These are phyloP conservation scores for Iberis pinnata DNA, from an alignment of 345 rosid species.

Conservation along the genomic window DNA sequence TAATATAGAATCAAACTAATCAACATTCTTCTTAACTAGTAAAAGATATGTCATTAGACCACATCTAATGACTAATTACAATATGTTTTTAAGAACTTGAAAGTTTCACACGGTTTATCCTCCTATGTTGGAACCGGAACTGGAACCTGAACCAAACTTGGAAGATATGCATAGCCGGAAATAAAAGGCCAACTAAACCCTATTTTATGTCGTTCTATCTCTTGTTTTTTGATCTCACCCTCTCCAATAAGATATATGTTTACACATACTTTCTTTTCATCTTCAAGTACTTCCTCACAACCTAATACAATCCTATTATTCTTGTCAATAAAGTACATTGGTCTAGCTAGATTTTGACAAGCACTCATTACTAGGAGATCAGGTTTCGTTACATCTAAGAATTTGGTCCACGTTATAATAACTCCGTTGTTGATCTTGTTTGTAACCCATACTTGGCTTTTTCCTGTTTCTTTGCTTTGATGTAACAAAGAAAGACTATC, in stretches of 20 bases:
- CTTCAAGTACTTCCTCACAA: conserved; percentile 14
- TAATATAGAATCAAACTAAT: too few species aligned
- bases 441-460: conserved; percentile 8
- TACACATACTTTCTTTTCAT: conserved; percentile 2
- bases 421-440: background rate
- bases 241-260: conserved; percentile 12
- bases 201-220: conserved; percentile 5
- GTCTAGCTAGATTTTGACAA: background rate
- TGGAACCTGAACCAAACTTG: conserved; percentile 21
- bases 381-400: conserved; percentile 12
- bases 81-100: too few species aligned
- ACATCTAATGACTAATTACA: too few species aligned
- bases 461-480: background rate
- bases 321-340: conserved; percentile 15
- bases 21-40: too few species aligned
- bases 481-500: conserved; percentile 8
- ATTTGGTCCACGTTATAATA: conserved; percentile 13
- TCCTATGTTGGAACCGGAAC: background rate
- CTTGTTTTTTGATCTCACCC: conserved; percentile 1
- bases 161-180: conserved; percentile 15
- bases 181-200: conserved; percentile 26
- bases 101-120: background rate
- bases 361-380: background rate
- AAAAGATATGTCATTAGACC: too few species aligned
- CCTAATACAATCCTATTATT: conserved; percentile 1